Percentiles rank a stretch among this genome's conserved stretches.
Evolutionary conservation across 345 rosid genomes (phyloP).

Genomic region (Eucalyptus dawsonii): DNA sequence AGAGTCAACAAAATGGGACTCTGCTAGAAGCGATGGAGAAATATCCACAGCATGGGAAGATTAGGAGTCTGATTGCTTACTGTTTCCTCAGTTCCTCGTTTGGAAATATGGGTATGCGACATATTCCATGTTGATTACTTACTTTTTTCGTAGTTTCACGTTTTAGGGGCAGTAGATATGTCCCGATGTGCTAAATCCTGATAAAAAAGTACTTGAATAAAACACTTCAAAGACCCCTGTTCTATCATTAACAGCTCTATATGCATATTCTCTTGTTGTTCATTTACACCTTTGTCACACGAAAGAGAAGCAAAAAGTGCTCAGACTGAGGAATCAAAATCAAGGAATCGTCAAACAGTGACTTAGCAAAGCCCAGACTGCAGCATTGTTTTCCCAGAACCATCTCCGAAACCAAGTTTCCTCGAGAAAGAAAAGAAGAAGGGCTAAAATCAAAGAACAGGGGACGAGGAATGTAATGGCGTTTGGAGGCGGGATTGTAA

Average conservation of each 20-base stretch:
- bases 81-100: not conserved
- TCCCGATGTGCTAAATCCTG: rapidly evolving
- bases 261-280: not conserved
- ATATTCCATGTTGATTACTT: not conserved
- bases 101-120: not conserved
- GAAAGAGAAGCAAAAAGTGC: not conserved
- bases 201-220: not conserved
- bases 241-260: not conserved
- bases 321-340: not conserved
- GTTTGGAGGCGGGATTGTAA: not conserved
- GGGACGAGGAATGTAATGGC: not conserved
- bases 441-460: not conserved
- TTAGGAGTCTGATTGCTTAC: not conserved
- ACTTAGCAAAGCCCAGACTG: not conserved
- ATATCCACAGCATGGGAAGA: not conserved
- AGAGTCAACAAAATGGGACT: not conserved
- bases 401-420: not conserved
- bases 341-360: not conserved
- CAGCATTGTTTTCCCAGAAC: rapidly evolving
- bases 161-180: not conserved
- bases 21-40: not conserved
- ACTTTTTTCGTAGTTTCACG: not conserved
- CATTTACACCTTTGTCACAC: not conserved
- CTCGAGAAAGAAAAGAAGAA: not conserved
- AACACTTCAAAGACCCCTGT: not conserved